Evolutionary conservation across 176 grass and related monocot genomes (phyloP).

Genomic region (Raddia distichophylla): DNA sequence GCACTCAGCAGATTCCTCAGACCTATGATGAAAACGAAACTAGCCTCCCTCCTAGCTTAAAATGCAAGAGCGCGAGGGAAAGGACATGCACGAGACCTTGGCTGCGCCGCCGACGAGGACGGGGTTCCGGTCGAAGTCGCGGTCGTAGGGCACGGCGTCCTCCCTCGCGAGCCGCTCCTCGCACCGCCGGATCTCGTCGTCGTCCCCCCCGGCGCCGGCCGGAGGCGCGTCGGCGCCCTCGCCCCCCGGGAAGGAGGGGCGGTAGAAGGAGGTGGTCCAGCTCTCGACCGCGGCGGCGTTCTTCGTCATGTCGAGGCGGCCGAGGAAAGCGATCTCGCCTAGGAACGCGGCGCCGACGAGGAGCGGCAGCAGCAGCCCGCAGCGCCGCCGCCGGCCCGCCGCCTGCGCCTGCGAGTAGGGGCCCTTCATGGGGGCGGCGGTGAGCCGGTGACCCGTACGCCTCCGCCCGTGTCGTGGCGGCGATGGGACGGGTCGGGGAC

Average conservation of each 20-base stretch:
- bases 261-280: slow-evolving; percentile 88
- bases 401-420: slow-evolving; percentile 43
- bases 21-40: neutral
- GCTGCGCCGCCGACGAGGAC: slow-evolving; percentile 70
- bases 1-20: neutral
- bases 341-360: slow-evolving; percentile 74
- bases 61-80: slow-evolving; percentile 23
- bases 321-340: slow-evolving; percentile 82
- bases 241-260: slow-evolving; percentile 22
- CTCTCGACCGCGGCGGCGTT: slow-evolving; percentile 70
- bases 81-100: slow-evolving; percentile 49
- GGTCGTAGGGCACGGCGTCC: slow-evolving; percentile 73
- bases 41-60: neutral
- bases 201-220: neutral
- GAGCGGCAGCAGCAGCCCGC: slow-evolving; percentile 59
- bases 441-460: neutral
- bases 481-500: neutral
- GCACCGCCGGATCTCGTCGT: slow-evolving; percentile 47
- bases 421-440: slow-evolving; percentile 35
- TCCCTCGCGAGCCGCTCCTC: slow-evolving; percentile 77
- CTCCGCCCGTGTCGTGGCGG: slow-evolving; percentile 17
- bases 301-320: slow-evolving; percentile 89
- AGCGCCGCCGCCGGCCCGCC: slow-evolving; percentile 56
- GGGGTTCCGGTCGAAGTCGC: slow-evolving; percentile 76
- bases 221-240: neutral